Base-by-base conservation (phyloP, 108 stramenopile genomes). In the Skeletonema costatum region DNA sequence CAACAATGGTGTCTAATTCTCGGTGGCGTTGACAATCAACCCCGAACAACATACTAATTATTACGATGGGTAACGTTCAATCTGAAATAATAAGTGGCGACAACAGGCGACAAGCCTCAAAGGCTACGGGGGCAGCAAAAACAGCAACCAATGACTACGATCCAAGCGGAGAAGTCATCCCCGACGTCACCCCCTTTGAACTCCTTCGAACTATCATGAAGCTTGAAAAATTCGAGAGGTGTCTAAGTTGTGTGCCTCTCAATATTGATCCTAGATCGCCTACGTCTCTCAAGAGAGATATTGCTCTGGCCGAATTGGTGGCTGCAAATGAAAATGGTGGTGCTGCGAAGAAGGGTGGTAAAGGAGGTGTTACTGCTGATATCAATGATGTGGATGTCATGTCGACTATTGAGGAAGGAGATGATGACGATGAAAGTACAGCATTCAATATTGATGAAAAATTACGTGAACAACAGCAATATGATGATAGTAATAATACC, bases 251-350 rank as follows among this genome's bases (percentile, higher is more conserved):
- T 53, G 81, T 82, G 16, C 74, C 75, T 4, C 33, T 82, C 30
- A 46, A 36, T 32, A 71, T 82, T n/a, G 81, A 82, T 73, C 81
- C 81, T 21, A 64, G 81, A 16, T 76, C 75, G 64, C 80, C 53
- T 1, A 25, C 19, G 25, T 25, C 53, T 56, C 53, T 10, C 2
- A n/a, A 46, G 16, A 46, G 44, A 46, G 44, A 41, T 41, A 41
- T 9, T 41, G 2, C 39, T 1, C 10, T 41, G 12, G 39, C 10
- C 11, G 11, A 41, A 10, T 12, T 41, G 39, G 39, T 11, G 12
- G 39, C 39, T 1, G 39, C 78, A 16, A 72, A 68, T 25, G 25
- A 25, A 5, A 73, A 25, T 61, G 56, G 78, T 14, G 78, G 53
- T 14, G 16, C 19, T 58, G 56, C 25, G 2, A 58, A 21, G 29